phyloP scores from a whole-genome alignment of 2,329 filamentous ascomycete genomes.

The Hymenoscyphus albidus region DNA sequence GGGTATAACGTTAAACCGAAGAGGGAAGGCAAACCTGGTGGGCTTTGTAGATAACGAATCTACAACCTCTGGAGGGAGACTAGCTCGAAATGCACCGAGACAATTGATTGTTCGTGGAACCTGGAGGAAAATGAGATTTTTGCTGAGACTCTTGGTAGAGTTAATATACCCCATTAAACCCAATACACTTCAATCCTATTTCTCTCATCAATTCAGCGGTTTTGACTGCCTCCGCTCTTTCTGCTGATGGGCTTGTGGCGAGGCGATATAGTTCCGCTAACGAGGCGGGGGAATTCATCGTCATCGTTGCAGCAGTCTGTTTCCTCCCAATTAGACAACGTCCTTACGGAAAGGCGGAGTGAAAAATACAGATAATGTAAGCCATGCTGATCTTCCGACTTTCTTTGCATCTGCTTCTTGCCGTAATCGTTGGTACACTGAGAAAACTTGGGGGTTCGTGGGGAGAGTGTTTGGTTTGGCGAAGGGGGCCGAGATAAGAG shows the following conservation, averaged over 20 bases:
- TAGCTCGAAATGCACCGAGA: slow-evolving; percentile 65
- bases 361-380: slow-evolving; percentile 56
- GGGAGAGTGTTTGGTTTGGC: slow-evolving; percentile 62
- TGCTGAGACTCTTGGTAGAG: slow-evolving; percentile 55
- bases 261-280: slow-evolving; percentile 46
- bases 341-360: neutral
- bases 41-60: slow-evolving; percentile 48
- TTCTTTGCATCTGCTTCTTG: slow-evolving; percentile 58
- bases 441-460: slow-evolving; percentile 58
- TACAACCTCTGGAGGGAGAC: slow-evolving; percentile 55
- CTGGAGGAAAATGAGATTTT: slow-evolving; percentile 20
- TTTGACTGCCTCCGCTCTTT: slow-evolving; percentile 25
- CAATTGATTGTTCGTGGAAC: slow-evolving; percentile 83
- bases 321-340: neutral
- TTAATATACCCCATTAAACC: slow-evolving; percentile 59
- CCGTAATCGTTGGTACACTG: slow-evolving; percentile 62
- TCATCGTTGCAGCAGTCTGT: slow-evolving; percentile 77
- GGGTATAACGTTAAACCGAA: neutral
- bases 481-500: slow-evolving; percentile 67
- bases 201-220: slow-evolving; percentile 69
- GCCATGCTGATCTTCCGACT: slow-evolving; percentile 61
- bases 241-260: slow-evolving; percentile 25
- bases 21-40: neutral
- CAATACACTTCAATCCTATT: slow-evolving; percentile 72
- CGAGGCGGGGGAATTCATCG: slow-evolving; percentile 79